Evolutionary conservation across 2,329 filamentous ascomycete species (phyloP).

Genomic region (Gnomoniopsis sp.): DNA sequence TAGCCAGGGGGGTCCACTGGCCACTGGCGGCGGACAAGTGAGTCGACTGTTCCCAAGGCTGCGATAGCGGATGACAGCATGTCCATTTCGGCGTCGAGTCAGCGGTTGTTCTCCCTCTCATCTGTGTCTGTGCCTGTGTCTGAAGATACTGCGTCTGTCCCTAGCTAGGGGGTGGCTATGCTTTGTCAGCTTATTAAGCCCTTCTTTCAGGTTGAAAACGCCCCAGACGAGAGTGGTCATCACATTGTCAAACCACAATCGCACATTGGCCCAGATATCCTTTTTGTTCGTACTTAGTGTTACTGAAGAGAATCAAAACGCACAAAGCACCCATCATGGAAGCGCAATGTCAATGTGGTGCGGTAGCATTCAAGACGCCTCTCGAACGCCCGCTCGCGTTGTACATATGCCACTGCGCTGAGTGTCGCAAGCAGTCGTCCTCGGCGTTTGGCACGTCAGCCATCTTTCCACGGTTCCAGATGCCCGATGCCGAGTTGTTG

Average conservation of each 20-base stretch:
- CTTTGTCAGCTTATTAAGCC: background rate
- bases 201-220: background rate
- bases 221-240: background rate
- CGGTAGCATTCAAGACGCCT: conserved; percentile 61
- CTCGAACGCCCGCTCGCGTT: conserved; percentile 56
- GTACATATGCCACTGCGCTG: conserved; percentile 68
- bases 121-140: background rate
- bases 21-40: no score
- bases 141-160: background rate
- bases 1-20: no score
- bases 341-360: conserved; percentile 62
- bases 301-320: no score
- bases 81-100: no score
- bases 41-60: no score
- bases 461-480: conserved; percentile 64
- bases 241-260: background rate
- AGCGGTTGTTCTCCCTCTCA: no score
- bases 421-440: conserved; percentile 63
- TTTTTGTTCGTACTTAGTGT: no score
- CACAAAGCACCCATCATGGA: conserved; percentile 42
- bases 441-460: conserved; percentile 67
- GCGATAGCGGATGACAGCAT: background rate
- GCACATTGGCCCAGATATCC: no score
- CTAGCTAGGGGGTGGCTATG: background rate
- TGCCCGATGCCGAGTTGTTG: conserved; percentile 47